Evolutionary conservation across 106 monocot species (phyloP), one percentile per base, ranked within the genome.

Genomic region (Amphibolis antarctica): DNA sequence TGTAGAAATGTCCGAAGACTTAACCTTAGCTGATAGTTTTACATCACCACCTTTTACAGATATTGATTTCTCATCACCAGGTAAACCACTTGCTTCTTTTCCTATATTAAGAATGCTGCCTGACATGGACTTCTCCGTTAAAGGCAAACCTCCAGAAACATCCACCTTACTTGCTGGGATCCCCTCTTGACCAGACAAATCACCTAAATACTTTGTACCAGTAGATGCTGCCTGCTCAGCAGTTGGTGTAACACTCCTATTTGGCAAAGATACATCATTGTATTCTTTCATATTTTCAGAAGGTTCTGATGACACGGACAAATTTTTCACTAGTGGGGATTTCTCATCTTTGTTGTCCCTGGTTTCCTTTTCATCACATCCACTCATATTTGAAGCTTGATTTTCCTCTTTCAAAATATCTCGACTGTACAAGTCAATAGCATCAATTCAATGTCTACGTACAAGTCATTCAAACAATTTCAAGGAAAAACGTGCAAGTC

Each of bases 351-450:
- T 63, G 55, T 73, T 69, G 22, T 71, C 71, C 60, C 25, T 20
- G 22, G 17, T 46, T 36, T 56, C 62, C 6, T 70, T 65, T 60
- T 78, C 66, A 12, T 71, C 55, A 67, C 46, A 60, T 11, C 23
- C 69, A 60, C 67, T 58, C 12, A 55, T 50, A 65, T 5, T 66
- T 74, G 25, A 68, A 4, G 13, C 54, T 44, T 78, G 62, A n/a
- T 56, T 50, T 55, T 65, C 78, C 64, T 74, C 82, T 64, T 78
- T 82, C 20, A 55, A 49, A 64, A 57, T 42, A 25, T 76, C 66
- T 52, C 46, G 53, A 66, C 62, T 66, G 67, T 14, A 69, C 23
- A 59, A 66, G 27, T 70, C 29, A 71, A 28, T 23, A 68, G 10
- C 42, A 53, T 20, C 27, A 60, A 21, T 0, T 44, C 53, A 71